These are phyloP conservation scores for Fusarium tupiense DNA, from an alignment of 2,329 filamentous ascomycete genomes.

Conservation along the genomic window DNA sequence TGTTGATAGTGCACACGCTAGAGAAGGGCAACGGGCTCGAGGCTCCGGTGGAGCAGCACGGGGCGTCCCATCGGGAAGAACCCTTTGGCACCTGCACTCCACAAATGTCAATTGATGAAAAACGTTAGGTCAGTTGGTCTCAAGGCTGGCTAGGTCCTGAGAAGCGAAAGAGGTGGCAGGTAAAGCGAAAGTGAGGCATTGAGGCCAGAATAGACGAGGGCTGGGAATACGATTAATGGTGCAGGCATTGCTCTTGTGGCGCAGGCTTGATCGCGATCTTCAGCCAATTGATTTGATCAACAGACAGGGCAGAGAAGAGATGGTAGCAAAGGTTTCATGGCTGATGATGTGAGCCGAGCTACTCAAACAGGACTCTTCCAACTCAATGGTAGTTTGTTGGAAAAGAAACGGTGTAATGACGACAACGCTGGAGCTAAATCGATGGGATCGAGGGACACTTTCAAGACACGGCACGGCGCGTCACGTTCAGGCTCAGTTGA, in stretches of 20 bases:
- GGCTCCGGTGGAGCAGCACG: constrained; percentile 35
- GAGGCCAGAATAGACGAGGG: constrained; percentile 7
- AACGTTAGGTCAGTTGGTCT: constrained; percentile 11
- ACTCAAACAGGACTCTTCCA: constrained; percentile 3
- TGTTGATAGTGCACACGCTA: constrained; percentile 26
- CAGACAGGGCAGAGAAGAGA: not conserved
- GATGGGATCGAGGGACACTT: constrained; percentile 18
- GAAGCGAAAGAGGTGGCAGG: constrained; percentile 25
- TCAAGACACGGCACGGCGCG: constrained; percentile 27
- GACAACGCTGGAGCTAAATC: constrained; percentile 29
- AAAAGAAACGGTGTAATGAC: constrained; percentile 17
- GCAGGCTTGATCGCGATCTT: constrained; percentile 12
- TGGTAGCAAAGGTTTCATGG: not conserved
- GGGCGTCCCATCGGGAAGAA: constrained; percentile 44
- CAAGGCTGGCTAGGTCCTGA: constrained; percentile 15
- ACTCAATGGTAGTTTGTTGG: not conserved
- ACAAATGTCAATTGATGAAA: constrained; percentile 36
- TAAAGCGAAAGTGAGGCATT: constrained; percentile 26
- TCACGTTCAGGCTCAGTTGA: constrained; percentile 6
- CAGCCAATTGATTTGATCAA: constrained; percentile 15
- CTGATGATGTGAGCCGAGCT: constrained; percentile 20
- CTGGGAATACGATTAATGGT: constrained; percentile 15
- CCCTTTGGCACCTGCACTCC: constrained; percentile 40
- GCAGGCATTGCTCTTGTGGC: constrained; percentile 22
- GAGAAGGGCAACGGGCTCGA: constrained; percentile 29